Base-by-base conservation (phyloP, 345 rosid species). In the Physaria fendleri region DNA sequence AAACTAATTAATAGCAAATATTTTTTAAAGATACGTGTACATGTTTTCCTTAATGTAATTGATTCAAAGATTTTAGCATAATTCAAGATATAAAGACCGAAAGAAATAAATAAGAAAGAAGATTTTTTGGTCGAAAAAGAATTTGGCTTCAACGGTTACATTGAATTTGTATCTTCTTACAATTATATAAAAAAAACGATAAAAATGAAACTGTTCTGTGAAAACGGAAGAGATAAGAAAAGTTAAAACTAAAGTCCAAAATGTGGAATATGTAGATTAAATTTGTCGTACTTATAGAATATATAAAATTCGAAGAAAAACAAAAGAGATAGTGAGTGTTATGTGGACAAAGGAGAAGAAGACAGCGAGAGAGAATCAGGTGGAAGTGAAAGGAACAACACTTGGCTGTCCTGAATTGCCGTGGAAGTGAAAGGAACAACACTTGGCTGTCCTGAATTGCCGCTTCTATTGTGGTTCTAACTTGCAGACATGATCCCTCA, bases 351-450 rank as follows among this genome's bases (percentile, higher is more conserved):
- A 37, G 50, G 20, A 35, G 56, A 22, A 60, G 47, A 38, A 22
- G 68, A 44, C 62, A 54, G 56, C 37, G 56, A 53, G 60, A 56
- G 56, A 51, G 60, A 59, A 67, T 58, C 60, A 50, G 66, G 53
- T 41, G 60, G 65, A 58, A 50, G 22, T 32, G 46, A 38, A 47
- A 47, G 40, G 18, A 60, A 27, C 30, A 47, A 60, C 39, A 45
- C 73, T 53, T 69, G 61, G 73, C 29, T 69, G 29, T 59, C 72
- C 72, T 59, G 46, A n/a, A n/a, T n/a, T n/a, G n/a, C n/a, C n/a
- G 53, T 41, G 60, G 65, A 58, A 50, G 22, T 32, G 46, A 38
- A 47, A 47, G 40, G 18, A 60, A 27, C 30, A 47, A 60, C 39
- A 45, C 73, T 53, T 69, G 61, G 73, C 29, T 69, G 29, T 59